These are phyloP conservation scores for Scheffersomyces insectosa DNA, from an alignment of 1,139 yeast species.

Conservation along the genomic window DNA sequence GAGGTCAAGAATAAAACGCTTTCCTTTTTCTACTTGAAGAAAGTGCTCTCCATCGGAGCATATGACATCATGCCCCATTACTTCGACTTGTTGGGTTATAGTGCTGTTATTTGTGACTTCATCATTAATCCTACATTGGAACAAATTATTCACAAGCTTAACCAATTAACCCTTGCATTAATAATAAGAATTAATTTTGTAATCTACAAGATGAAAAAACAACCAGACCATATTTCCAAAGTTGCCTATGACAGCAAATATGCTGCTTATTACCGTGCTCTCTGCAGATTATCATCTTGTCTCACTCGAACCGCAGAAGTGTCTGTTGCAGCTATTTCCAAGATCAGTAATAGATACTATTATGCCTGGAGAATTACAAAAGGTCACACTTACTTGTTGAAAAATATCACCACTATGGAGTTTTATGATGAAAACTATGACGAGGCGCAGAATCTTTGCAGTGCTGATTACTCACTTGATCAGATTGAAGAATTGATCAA, in stretches of 20 bases:
- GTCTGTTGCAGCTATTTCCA: constrained; percentile 6
- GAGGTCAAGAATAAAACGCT: constrained; percentile 17
- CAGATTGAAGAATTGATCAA: not conserved
- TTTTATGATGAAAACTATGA: constrained; percentile 3
- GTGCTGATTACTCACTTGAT: not conserved
- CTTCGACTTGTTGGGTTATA: constrained; percentile 31
- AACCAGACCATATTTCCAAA: constrained; percentile 8
- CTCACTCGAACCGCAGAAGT: constrained; percentile 5
- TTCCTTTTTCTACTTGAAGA: constrained; percentile 36
- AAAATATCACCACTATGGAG: constrained; percentile 8
- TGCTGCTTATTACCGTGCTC: not conserved
- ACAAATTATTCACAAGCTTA: constrained; percentile 35
- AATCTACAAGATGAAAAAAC: constrained; percentile 2
- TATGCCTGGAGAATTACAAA: constrained; percentile 11
- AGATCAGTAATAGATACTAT: constrained; percentile 12
- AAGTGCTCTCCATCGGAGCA: constrained; percentile 21
- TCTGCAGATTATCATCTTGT: constrained; percentile 4
- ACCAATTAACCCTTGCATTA: constrained; percentile 33
- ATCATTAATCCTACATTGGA: constrained; percentile 43
- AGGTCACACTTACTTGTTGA: constrained; percentile 8
- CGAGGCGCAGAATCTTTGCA: not conserved
- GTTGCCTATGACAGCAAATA: not conserved
- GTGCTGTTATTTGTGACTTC: constrained; percentile 38
- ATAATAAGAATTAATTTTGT: constrained; percentile 22
- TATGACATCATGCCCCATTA: constrained; percentile 41